Conservation (phyloP, 345 rosid genomes). For the Linum usitatissimum region DNA sequence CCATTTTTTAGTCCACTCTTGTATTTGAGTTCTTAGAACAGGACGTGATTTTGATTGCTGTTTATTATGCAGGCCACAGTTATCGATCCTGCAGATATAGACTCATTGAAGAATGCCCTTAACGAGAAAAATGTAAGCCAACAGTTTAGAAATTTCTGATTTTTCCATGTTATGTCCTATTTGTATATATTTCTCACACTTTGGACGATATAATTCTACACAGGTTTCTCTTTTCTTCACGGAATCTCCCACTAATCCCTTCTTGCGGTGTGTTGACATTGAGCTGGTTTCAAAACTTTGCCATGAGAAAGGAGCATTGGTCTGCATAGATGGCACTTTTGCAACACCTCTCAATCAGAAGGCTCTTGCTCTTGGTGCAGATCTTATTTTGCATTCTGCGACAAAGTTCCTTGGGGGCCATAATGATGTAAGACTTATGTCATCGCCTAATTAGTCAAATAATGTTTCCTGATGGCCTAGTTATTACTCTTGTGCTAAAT, state of each 20-base stretch:
- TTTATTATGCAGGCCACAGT: slow-evolving; percentile 61
- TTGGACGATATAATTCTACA: slow-evolving; percentile 11
- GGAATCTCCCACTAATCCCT: slow-evolving; percentile 94
- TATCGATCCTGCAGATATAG: slow-evolving; percentile 89
- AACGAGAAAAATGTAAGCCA: slow-evolving; percentile 58
- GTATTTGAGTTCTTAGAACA: not conserved
- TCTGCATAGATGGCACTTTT: slow-evolving; percentile 97
- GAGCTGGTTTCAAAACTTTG: slow-evolving; percentile 77
- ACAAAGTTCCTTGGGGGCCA: slow-evolving; percentile 94
- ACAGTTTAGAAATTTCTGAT: slow-evolving; percentile 15
- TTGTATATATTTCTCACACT: not conserved
- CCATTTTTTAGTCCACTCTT: not conserved
- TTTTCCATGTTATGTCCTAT: not conserved
- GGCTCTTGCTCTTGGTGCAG: slow-evolving; percentile 92
- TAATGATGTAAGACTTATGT: slow-evolving; percentile 59
- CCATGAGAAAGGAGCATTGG: slow-evolving; percentile 77
- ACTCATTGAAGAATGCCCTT: slow-evolving; percentile 66
- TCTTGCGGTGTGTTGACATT: slow-evolving; percentile 89
- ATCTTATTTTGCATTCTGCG: slow-evolving; percentile 84
- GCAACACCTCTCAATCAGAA: slow-evolving; percentile 97
- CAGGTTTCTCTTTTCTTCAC: slow-evolving; percentile 94
- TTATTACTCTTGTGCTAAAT: not conserved
- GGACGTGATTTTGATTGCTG: not conserved
- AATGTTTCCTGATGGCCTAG: not conserved
- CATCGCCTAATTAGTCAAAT: slow-evolving; percentile 6